Evolutionary conservation across 805 yeast species (phyloP).

Genomic region (Candida ipomoeae): DNA sequence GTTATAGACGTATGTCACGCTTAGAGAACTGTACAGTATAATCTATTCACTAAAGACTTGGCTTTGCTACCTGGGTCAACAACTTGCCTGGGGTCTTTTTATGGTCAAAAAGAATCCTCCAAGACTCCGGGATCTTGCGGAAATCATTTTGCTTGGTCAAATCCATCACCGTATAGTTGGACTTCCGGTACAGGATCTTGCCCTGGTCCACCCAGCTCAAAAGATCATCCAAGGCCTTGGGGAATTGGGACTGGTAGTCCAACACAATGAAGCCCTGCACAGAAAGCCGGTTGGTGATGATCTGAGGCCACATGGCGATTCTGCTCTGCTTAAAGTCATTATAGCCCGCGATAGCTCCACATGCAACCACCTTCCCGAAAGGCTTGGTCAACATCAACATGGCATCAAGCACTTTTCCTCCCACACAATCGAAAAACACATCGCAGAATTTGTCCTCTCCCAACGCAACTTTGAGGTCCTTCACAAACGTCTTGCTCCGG

Average conservation of each 20-base stretch:
- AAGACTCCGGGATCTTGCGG: slow-evolving; percentile 41
- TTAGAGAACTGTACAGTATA: no score
- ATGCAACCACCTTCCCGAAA: slow-evolving; percentile 46
- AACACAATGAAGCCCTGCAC: slow-evolving; percentile 20
- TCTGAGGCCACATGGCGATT: slow-evolving; percentile 37
- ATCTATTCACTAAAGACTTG: not conserved
- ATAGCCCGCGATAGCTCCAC: slow-evolving; percentile 62
- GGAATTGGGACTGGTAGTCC: slow-evolving; percentile 24
- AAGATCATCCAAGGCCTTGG: slow-evolving; percentile 25
- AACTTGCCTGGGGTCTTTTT: slow-evolving; percentile 48
- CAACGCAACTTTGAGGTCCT: slow-evolving; percentile 2
- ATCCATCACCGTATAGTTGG: slow-evolving; percentile 19
- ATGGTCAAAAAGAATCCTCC: slow-evolving; percentile 45
- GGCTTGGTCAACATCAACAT: slow-evolving; percentile 16
- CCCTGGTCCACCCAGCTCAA: slow-evolving; percentile 16
- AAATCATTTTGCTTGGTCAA: slow-evolving; percentile 24
- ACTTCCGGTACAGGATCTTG: slow-evolving; percentile 13
- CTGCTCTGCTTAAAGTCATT: slow-evolving; percentile 38
- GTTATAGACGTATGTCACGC: no score
- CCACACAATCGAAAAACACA: slow-evolving; percentile 24
- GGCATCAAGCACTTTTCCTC: slow-evolving; percentile 21
- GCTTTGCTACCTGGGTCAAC: slow-evolving; percentile 36
- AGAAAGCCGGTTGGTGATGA: slow-evolving; percentile 42
- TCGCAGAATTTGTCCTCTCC: slow-evolving; percentile 14
- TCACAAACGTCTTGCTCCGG: slow-evolving; percentile 7